A percentile compares a stretch with the other conserved stretches of the same genome.
phyloP scores from a whole-genome alignment of 176 grass and related monocot genomes.

The Themeda triandra region DNA sequence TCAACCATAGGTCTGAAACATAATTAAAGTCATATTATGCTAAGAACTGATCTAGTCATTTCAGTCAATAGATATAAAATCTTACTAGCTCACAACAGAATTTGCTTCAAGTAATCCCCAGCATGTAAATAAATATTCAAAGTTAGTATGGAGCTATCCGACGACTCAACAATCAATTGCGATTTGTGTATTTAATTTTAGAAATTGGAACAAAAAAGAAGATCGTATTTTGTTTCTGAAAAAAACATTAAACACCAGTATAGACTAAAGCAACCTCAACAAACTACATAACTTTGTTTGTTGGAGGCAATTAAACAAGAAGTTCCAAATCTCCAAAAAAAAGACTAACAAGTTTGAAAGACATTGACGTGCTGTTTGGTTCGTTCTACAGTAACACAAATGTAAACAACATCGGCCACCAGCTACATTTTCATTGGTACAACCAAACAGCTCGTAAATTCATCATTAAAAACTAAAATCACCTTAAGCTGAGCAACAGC shows the following conservation, averaged over 20 bases:
- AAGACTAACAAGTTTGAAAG: neutral
- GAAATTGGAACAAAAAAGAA: neutral
- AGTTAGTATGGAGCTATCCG: neutral
- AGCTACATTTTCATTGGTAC: too few relatives aligned
- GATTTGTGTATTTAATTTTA: neutral
- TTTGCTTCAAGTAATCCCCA: neutral
- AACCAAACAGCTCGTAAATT: too few relatives aligned
- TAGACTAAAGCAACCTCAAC: neutral
- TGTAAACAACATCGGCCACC: too few relatives aligned
- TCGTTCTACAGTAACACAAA: too few relatives aligned
- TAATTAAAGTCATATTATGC: neutral
- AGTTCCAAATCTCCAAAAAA: neutral
- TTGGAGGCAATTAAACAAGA: neutral
- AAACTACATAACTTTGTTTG: neutral
- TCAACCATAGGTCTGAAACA: neutral
- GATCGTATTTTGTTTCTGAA: neutral
- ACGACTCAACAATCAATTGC: neutral
- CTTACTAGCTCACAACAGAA: neutral
- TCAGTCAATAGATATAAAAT: too few relatives aligned
- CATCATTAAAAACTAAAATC: neutral
- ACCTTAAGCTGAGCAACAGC: neutral
- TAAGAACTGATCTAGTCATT: too few relatives aligned
- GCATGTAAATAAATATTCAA: neutral
- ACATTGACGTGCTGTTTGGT: too few relatives aligned
- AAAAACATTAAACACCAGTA: neutral